These are phyloP conservation scores for Lepidium sativum DNA, from an alignment of 345 rosid genomes.

Conservation along the genomic window DNA sequence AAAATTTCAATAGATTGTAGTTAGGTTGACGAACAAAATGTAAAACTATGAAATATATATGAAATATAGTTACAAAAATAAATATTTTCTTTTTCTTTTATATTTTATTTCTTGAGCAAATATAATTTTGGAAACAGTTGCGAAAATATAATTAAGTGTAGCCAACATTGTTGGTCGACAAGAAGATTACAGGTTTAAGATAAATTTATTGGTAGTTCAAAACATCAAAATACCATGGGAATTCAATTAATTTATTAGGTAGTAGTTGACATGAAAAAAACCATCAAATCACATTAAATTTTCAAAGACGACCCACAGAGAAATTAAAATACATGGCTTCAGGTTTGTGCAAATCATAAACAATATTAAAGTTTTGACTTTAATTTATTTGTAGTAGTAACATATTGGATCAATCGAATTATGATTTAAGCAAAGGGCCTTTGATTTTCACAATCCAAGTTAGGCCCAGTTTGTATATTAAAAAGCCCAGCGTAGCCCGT, in stretches of 20 bases:
- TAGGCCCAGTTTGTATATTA: conserved; percentile 46
- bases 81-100: too few relatives aligned
- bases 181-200: not conserved
- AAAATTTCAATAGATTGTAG: too few relatives aligned
- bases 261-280: not conserved
- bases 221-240: not conserved
- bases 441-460: conserved; percentile 69
- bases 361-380: not conserved
- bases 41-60: too few relatives aligned
- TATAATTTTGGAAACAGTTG: too few relatives aligned
- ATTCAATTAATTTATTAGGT: conserved; percentile 11
- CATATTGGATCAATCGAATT: conserved; percentile 1
- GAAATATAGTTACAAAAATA: too few relatives aligned
- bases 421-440: conserved; percentile 30
- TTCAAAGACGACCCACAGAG: not conserved
- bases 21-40: too few relatives aligned
- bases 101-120: too few relatives aligned
- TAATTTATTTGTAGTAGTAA: not conserved
- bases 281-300: conserved; percentile 19
- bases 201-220: not conserved
- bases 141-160: not conserved
- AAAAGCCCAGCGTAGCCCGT: conserved; percentile 48
- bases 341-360: not conserved
- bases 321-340: not conserved
- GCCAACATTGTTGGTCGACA: not conserved